Evolutionary conservation across 495 filamentous ascomycete genomes (phyloP).

Genomic region (Tuber microsphaerosporum): DNA sequence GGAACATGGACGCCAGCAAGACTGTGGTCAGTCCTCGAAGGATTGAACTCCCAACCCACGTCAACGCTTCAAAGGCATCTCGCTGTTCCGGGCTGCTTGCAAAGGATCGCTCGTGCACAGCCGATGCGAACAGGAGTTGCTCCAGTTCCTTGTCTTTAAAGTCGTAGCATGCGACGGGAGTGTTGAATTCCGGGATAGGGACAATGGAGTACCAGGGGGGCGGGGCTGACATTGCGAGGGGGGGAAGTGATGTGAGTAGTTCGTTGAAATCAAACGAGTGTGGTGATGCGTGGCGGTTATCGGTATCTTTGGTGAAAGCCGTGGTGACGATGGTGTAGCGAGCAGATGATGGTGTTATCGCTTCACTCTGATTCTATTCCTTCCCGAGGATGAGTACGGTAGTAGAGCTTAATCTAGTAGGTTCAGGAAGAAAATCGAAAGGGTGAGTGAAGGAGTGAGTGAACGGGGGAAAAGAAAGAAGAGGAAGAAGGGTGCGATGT

Average conservation of each 20-base stretch:
- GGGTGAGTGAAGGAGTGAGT: neutral
- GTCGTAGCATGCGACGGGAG: slow-evolving; percentile 8
- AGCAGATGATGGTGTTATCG: neutral
- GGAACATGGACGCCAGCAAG: slow-evolving; percentile 22
- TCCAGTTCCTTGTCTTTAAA: slow-evolving; percentile 31
- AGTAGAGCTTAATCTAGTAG: neutral
- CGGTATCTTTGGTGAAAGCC: neutral
- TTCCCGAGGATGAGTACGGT: neutral
- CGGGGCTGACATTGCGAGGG: slow-evolving; percentile 8
- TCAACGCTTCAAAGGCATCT: slow-evolving; percentile 14
- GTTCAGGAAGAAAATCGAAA: neutral
- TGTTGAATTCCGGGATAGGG: slow-evolving; percentile 16
- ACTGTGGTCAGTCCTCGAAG: slow-evolving; percentile 27
- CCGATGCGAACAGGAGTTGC: slow-evolving; percentile 29
- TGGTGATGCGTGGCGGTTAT: neutral
- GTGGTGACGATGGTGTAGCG: neutral
- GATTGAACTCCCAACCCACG: slow-evolving; percentile 26
- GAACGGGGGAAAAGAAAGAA: neutral
- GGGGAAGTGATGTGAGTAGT: neutral
- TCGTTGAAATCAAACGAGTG: neutral
- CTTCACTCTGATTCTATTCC: neutral
- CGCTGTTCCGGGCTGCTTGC: slow-evolving; percentile 9
- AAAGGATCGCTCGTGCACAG: slow-evolving; percentile 12
- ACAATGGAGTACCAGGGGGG: slow-evolving; percentile 23
- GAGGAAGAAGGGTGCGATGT: neutral